Evolutionary conservation across 495 filamentous ascomycete genomes (phyloP).

Genomic region (Aspergillus incahuasiensis): DNA sequence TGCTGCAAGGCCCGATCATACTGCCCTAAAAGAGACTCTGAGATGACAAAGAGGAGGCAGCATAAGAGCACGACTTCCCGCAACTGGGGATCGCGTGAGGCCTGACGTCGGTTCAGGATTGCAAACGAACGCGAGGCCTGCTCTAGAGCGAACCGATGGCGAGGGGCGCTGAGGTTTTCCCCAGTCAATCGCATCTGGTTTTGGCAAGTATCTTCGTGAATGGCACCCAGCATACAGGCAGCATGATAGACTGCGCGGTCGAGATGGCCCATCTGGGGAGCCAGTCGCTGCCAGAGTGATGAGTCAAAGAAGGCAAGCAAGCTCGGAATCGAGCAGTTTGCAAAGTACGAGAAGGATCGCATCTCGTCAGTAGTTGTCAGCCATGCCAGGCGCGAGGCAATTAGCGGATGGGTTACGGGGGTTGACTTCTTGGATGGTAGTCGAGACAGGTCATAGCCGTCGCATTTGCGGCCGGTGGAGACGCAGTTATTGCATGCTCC

Average conservation of each 20-base stretch:
- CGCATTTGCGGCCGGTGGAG: constrained; percentile 5
- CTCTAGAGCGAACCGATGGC: constrained; percentile 18
- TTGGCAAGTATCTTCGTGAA: constrained; percentile 15
- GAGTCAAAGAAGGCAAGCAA: constrained; percentile 8
- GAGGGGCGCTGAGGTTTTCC: constrained; percentile 3
- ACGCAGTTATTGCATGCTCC: constrained; percentile 7
- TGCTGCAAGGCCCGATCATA: constrained; percentile 16
- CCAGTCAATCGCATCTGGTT: constrained; percentile 10
- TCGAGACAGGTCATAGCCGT: constrained; percentile 8
- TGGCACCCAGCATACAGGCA: constrained; percentile 13
- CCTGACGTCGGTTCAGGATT: constrained; percentile 10
- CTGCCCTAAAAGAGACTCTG: constrained; percentile 13
- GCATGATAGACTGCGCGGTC: constrained; percentile 22
- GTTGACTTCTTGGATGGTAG: neutral
- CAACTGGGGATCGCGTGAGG: constrained; percentile 15
- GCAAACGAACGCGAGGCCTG: constrained; percentile 13
- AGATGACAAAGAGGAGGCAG: constrained; percentile 20
- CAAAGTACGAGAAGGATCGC: constrained; percentile 11
- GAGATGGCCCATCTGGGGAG: constrained; percentile 2
- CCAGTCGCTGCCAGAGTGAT: neutral
- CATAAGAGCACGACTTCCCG: constrained; percentile 17
- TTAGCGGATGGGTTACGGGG: neutral
- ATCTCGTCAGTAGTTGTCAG: constrained; percentile 6
- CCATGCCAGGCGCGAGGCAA: neutral
- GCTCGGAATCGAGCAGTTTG: neutral